Conservation (phyloP, 768 basidiomycete genomes). For the Nidula microcarpa region DNA sequence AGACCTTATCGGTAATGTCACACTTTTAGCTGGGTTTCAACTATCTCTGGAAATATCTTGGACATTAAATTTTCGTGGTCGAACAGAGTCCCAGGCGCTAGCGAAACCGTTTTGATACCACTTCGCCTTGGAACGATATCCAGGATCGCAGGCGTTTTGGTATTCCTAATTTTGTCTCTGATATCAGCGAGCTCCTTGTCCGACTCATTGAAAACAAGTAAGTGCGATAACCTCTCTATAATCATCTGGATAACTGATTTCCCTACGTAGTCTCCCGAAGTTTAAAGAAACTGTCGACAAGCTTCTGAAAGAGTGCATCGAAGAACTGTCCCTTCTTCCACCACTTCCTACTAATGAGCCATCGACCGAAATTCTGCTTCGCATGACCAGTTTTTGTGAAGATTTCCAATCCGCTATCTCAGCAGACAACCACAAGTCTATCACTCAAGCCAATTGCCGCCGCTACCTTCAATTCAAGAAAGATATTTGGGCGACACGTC, state of each 20-base stretch:
- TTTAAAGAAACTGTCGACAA: slow-evolving; percentile 34
- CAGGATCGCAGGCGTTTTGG: slow-evolving; percentile 50
- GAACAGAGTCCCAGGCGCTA: slow-evolving; percentile 27
- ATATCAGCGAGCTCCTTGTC: slow-evolving; percentile 51
- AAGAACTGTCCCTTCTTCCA: slow-evolving; percentile 38
- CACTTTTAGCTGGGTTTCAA: too few species aligned
- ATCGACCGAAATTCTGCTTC: slow-evolving; percentile 39
- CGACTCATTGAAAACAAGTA: slow-evolving; percentile 51
- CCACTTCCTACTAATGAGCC: slow-evolving; percentile 31
- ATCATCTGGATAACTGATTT: slow-evolving; percentile 1
- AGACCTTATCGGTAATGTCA: too few species aligned
- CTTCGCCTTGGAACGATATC: slow-evolving; percentile 51
- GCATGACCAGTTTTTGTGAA: slow-evolving; percentile 41
- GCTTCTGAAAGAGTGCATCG: slow-evolving; percentile 29
- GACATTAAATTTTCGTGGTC: too few species aligned
- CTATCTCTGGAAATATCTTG: too few species aligned
- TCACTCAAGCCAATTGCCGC: slow-evolving; percentile 24
- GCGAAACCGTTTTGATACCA: slow-evolving; percentile 43
- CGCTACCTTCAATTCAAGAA: slow-evolving; percentile 24
- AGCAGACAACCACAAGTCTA: slow-evolving; percentile 17
- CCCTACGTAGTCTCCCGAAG: slow-evolving; percentile 39
- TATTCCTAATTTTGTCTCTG: slow-evolving; percentile 45
- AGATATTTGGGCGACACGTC: slow-evolving; percentile 25
- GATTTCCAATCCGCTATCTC: slow-evolving; percentile 23
- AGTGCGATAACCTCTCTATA: too few species aligned